These are phyloP conservation scores for Davidsoniella neocaledoniae DNA, from an alignment of 2,329 filamentous ascomycete genomes.

Conservation along the genomic window DNA sequence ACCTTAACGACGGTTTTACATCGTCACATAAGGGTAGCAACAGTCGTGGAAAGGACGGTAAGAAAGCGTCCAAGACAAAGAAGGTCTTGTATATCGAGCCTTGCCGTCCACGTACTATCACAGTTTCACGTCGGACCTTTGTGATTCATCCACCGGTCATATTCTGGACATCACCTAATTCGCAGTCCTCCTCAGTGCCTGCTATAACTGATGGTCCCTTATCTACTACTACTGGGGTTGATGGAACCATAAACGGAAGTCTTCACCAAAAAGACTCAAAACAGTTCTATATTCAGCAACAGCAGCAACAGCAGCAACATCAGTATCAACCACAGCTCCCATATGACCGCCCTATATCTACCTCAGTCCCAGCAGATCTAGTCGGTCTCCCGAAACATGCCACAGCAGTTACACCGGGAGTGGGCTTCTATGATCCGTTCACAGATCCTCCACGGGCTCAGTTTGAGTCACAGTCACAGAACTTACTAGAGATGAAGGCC, in stretches of 20 bases:
- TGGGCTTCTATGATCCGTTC: no score
- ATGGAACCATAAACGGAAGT: not conserved
- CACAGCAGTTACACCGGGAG: no score
- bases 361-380: no score
- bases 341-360: not conserved
- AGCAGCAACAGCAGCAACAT: not conserved
- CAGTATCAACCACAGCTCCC: not conserved
- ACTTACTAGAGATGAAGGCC: no score
- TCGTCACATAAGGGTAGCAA: no score
- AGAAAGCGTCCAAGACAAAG: no score
- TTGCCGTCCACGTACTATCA: not conserved
- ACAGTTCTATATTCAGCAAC: not conserved
- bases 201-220: not conserved
- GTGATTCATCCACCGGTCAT: not conserved
- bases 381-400: no score
- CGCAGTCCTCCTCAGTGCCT: not conserved
- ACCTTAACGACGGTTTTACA: no score
- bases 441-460: no score
- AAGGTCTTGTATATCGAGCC: slow-evolving; percentile 3
- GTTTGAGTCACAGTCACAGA: no score
- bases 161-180: not conserved
- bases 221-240: not conserved
- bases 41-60: no score
- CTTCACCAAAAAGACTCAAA: not conserved
- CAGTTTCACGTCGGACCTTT: not conserved